Conservation (phyloP, 192 early-diverging fungal genomes). For the Coemansia sp. region DNA sequence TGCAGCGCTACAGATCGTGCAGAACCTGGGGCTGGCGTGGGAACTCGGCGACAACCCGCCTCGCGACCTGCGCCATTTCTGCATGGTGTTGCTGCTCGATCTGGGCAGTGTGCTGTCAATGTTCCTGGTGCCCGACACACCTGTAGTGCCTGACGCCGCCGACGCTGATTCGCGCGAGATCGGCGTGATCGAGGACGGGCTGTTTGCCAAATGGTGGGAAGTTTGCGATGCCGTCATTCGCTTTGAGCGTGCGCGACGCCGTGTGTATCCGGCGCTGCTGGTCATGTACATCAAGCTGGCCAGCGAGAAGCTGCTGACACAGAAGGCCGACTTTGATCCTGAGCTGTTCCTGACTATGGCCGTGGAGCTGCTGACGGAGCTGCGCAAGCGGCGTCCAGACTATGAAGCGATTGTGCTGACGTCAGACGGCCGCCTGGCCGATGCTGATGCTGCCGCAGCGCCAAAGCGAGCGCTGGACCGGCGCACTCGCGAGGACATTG, state of each 20-base stretch:
- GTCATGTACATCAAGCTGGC: conserved; percentile 44
- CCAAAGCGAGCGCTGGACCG: conserved; percentile 27
- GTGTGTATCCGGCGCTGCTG: conserved; percentile 33
- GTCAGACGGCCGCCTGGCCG: conserved; percentile 31
- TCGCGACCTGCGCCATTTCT: conserved; percentile 53
- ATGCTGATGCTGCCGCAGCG: not conserved
- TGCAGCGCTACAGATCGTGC: conserved; percentile 53
- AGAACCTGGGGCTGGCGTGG: conserved; percentile 54
- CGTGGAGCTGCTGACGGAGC: conserved; percentile 53
- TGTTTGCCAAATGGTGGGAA: conserved; percentile 53
- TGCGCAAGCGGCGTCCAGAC: conserved; percentile 54
- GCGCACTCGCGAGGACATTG: conserved; percentile 55
- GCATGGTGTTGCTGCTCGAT: conserved; percentile 53
- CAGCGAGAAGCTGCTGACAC: conserved; percentile 46
- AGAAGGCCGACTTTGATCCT: conserved; percentile 51
- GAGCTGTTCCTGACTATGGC: conserved; percentile 51
- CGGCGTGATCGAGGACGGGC: conserved; percentile 42
- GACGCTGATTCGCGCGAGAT: conserved; percentile 42
- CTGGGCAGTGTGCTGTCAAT: conserved; percentile 48
- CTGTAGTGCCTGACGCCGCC: not conserved
- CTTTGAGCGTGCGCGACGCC: conserved; percentile 38
- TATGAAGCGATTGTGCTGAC: conserved; percentile 51
- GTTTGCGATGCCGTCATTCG: conserved; percentile 43
- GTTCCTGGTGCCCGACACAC: conserved; percentile 26
- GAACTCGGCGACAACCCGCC: conserved; percentile 55